Conservation (phyloP, 768 basidiomycete genomes). For the Amanita thiersii region DNA sequence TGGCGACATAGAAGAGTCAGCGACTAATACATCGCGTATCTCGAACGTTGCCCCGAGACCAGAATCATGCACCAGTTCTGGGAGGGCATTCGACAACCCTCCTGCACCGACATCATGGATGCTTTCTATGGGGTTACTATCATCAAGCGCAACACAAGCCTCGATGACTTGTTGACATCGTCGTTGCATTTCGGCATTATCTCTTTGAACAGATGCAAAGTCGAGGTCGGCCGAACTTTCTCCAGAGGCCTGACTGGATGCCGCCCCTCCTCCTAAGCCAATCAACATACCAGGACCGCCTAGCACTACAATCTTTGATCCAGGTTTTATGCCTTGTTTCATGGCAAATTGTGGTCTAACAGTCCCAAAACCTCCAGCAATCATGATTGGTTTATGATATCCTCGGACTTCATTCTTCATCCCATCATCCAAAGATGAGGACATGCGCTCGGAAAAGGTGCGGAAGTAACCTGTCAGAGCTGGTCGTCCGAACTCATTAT, state of each 20-base stretch:
- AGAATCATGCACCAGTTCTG: constrained; percentile 95
- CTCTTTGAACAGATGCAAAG: constrained; percentile 95
- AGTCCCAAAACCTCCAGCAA: constrained; percentile 94
- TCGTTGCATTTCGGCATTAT: constrained; percentile 98
- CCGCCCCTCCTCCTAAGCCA: constrained; percentile 94
- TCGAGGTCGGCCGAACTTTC: constrained; percentile 89
- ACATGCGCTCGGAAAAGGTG: constrained; percentile 79
- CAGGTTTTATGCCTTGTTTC: constrained; percentile 70
- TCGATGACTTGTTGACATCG: constrained; percentile 98
- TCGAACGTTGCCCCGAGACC: constrained; percentile 88
- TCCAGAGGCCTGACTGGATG: constrained; percentile 89
- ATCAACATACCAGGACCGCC: constrained; percentile 97
- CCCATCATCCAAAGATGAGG: constrained; percentile 37
- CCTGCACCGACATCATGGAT: constrained; percentile 99
- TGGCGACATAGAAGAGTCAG: constrained; percentile 90
- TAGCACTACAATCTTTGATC: constrained; percentile 84
- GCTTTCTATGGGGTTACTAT: constrained; percentile 77
- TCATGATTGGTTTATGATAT: constrained; percentile 99
- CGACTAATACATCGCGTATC: constrained; percentile 87
- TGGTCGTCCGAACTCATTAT: constrained; percentile 97
- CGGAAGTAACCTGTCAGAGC: constrained; percentile 92
- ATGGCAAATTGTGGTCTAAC: constrained; percentile 77
- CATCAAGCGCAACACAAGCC: constrained; percentile 58
- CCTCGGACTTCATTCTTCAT: constrained; percentile 66
- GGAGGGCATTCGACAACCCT: constrained; percentile 92